Percentiles rank a stretch among this genome's conserved stretches.
phyloP scores from a whole-genome alignment of 306 rosid species.

The Malus asiatica region DNA sequence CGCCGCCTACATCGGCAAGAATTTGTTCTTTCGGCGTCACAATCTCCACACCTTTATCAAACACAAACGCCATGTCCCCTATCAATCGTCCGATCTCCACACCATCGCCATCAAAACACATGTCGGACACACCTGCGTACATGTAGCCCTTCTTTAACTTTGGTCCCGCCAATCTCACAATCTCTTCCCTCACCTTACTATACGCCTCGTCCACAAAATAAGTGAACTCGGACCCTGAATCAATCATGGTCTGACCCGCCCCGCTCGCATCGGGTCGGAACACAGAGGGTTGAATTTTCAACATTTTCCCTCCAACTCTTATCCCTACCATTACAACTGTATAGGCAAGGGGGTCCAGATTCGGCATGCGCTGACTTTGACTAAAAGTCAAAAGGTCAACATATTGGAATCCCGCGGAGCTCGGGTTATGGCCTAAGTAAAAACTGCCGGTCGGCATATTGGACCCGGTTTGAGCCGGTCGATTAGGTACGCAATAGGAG shows the following conservation, averaged over 20 bases:
- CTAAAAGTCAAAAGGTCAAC: constrained; percentile 39
- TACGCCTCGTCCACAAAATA: constrained; percentile 73
- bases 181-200: constrained; percentile 40
- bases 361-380: constrained; percentile 68
- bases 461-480: constrained; percentile 21
- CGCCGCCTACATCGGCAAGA: constrained; percentile 60
- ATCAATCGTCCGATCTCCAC: constrained; percentile 48
- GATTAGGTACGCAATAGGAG: constrained; percentile 66
- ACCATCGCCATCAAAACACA: constrained; percentile 51
- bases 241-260: constrained; percentile 85
- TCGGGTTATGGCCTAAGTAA: constrained; percentile 66
- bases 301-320: constrained; percentile 31
- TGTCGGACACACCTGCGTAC: constrained; percentile 53
- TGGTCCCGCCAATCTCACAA: constrained; percentile 46
- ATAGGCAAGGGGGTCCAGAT: constrained; percentile 67
- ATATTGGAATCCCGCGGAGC: constrained; percentile 35
- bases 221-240: constrained; percentile 76
- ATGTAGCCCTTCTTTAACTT: constrained; percentile 54
- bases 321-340: constrained; percentile 63
- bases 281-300: constrained; percentile 29
- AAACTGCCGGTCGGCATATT: constrained; percentile 44
- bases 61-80: constrained; percentile 60
- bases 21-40: constrained; percentile 37
- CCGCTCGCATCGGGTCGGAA: constrained; percentile 62
- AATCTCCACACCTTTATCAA: constrained; percentile 70